These are phyloP conservation scores for Candida khao-thaluensis DNA, from an alignment of 805 yeast species.

Conservation along the genomic window DNA sequence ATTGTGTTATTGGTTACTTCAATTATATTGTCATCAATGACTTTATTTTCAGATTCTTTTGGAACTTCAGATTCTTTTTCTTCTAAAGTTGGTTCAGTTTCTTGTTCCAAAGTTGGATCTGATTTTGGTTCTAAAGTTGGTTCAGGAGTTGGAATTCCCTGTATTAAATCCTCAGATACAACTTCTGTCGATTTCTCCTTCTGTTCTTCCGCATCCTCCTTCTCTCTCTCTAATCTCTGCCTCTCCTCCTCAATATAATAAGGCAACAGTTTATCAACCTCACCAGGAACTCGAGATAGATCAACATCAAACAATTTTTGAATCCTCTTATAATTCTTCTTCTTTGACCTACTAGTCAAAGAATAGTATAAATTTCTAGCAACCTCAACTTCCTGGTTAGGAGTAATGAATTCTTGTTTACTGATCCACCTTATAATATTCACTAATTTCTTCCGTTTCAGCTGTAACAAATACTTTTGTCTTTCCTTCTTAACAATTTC, in stretches of 20 bases:
- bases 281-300: conserved; percentile 33
- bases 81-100: neutral
- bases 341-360: conserved; percentile 34
- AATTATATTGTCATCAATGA: neutral
- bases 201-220: neutral
- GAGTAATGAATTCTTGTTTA: conserved; percentile 52
- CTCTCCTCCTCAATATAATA: conserved; percentile 23
- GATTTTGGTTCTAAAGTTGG: neutral
- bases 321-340: conserved; percentile 46
- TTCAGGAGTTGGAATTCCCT: neutral
- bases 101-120: neutral
- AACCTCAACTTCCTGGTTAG: conserved; percentile 60
- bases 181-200: neutral
- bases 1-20: neutral
- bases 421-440: conserved; percentile 57
- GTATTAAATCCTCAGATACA: neutral
- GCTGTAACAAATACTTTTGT: conserved; percentile 70
- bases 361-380: conserved; percentile 39
- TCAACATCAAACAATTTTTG: conserved; percentile 32
- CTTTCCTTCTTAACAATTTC: conserved; percentile 77
- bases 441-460: conserved; percentile 58
- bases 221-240: conserved; percentile 11
- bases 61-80: neutral
- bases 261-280: conserved; percentile 26
- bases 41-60: neutral